Base-by-base conservation (phyloP, 2,329 filamentous ascomycete genomes). In the Nannizziopsis barbatae region DNA sequence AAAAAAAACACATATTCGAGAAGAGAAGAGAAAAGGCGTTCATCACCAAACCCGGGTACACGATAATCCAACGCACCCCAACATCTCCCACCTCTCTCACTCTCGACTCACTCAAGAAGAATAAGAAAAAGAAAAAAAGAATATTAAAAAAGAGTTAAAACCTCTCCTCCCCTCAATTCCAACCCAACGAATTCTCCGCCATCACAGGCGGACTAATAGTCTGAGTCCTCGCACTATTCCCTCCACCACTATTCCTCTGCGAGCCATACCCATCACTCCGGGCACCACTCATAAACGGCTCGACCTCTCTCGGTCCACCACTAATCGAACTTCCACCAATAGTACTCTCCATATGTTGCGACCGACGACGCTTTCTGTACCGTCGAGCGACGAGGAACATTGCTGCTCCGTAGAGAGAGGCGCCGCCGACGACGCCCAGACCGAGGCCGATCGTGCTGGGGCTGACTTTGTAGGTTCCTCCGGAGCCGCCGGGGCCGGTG, bases 331-430 rank as follows among this genome's bases (percentile, higher is more conserved):
- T 72, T 35, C 72, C 75, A 42, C 74, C 75, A 53, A 90, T 70
- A 40, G 86, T 93, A 74, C 80, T 86, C 45, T 82, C 75, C 51
- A 87, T 84, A 60, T 81, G 77, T 69, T 93, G 86, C 44, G 79
- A 72, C 63, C 84, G 78, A 68, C 80, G 83, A 75, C 84, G 87
- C 71, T 84, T 83, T 75, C 89, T 86, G 76, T 95, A 95, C 52
- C 89, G 79, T 53, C 88, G 82, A 43, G 89, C 89, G 56, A 95
- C 80, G 60, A 92, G 81, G 71, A 95, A 90, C 89, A 95, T 95
- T 64, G 86, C 88, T 10, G 84, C 86, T 61, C 88, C 89, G 57
- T 95, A 95, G n/a, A 87, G 81, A 44, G 82, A 84, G 37, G 86
- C 86, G 60, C 88, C 81, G 38, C 78, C 77, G 30, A 89, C 79